Conservation (phyloP, 495 filamentous ascomycete species). For the Cairneyella variabilis region DNA sequence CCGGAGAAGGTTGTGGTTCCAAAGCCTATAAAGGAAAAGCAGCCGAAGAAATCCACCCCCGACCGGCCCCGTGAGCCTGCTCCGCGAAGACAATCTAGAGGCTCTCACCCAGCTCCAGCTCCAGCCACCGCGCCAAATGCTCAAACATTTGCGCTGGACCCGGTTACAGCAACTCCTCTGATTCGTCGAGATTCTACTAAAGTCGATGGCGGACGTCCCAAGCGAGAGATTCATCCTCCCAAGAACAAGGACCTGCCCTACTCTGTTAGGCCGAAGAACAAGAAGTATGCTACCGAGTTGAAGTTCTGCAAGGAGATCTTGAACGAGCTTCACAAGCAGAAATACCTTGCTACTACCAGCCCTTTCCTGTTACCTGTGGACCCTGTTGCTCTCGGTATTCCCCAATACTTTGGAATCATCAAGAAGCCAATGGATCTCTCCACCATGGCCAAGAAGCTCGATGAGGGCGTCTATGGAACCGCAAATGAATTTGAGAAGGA, state of each 20-base stretch:
- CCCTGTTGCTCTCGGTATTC: slow-evolving; percentile 91
- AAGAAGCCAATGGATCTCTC: slow-evolving; percentile 94
- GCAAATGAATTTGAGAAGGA: slow-evolving; percentile 84
- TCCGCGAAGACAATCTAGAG: slow-evolving; percentile 29
- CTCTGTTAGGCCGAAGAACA: slow-evolving; percentile 76
- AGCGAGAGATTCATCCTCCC: slow-evolving; percentile 90
- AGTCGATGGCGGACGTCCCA: slow-evolving; percentile 71
- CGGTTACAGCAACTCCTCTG: slow-evolving; percentile 73
- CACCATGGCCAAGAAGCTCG: slow-evolving; percentile 72
- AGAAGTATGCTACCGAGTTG: slow-evolving; percentile 85
- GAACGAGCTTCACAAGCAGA: slow-evolving; percentile 71
- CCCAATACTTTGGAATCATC: slow-evolving; percentile 86
- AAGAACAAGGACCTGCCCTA: slow-evolving; percentile 85
- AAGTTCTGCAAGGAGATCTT: slow-evolving; percentile 84
- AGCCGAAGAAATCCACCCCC: slow-evolving; percentile 46
- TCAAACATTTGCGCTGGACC: slow-evolving; percentile 72
- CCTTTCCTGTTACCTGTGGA: slow-evolving; percentile 84
- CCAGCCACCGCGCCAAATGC: slow-evolving; percentile 25
- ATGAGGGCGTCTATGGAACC: slow-evolving; percentile 74
- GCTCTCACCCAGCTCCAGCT: slow-evolving; percentile 37
- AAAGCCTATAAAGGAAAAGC: slow-evolving; percentile 23
- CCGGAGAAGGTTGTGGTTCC: slow-evolving; percentile 2
- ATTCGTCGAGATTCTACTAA: slow-evolving; percentile 85
- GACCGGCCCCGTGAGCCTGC: slow-evolving; percentile 42
- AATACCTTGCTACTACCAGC: slow-evolving; percentile 57